Percentiles rank a stretch among this genome's conserved stretches.
Conservation (phyloP, 2,329 filamentous ascomycete genomes). For the Diaporthe capsici region DNA sequence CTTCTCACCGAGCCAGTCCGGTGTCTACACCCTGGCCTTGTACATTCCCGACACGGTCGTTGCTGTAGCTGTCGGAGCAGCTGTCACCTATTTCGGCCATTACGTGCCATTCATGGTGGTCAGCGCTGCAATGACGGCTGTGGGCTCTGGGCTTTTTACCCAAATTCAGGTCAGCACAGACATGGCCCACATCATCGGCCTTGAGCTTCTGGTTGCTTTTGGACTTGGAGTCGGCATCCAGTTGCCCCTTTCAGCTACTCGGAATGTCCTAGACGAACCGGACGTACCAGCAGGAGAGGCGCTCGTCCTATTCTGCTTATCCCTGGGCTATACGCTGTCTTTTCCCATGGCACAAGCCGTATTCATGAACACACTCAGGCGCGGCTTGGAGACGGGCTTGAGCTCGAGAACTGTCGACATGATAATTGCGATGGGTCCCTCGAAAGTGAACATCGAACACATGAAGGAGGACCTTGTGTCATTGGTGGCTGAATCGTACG, state of each 20-base stretch:
- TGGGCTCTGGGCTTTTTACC: background rate
- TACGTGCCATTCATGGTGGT: conserved; percentile 15
- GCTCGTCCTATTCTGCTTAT: background rate
- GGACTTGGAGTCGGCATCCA: background rate
- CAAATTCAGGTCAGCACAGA: background rate
- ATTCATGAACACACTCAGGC: conserved; percentile 10
- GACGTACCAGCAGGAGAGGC: conserved; percentile 4
- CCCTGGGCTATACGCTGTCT: background rate
- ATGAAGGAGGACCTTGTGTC: background rate
- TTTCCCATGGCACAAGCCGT: conserved; percentile 5
- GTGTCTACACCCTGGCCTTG: background rate
- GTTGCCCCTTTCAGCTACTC: conserved; percentile 5
- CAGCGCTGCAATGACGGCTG: background rate
- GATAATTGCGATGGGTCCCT: background rate
- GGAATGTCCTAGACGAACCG: background rate
- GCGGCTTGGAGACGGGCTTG: background rate
- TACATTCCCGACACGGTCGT: background rate
- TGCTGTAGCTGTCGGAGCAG: background rate
- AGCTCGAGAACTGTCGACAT: background rate
- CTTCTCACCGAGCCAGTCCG: background rate
- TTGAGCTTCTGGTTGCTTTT: background rate
- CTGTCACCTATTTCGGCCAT: background rate
- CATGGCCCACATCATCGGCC: background rate
- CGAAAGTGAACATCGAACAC: background rate
- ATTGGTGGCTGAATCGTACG: background rate